Base-by-base conservation (phyloP, 2,329 filamentous ascomycete genomes). In the Clarireedia paspali region DNA sequence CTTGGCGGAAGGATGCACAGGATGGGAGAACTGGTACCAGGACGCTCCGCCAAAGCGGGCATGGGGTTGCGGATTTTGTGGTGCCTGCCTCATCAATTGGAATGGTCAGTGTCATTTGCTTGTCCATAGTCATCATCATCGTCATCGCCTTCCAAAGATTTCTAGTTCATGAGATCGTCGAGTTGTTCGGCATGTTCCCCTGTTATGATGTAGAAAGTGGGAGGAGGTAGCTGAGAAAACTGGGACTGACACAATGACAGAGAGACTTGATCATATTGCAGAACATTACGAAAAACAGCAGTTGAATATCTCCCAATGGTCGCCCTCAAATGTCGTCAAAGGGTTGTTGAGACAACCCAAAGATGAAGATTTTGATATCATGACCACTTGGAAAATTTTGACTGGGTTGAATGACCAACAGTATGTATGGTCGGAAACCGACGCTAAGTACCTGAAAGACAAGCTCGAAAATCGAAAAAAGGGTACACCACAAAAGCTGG, bases 1-100 rank as follows among this genome's bases (percentile, higher is more conserved):
- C 23, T 36, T 64, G 38, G 39, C 44, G 2, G 58, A 63, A 9
- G 47, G 44, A 2, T 51, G 55, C 6, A 48, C 14, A 5, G 30
- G 53, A 1, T 64, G 63, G 62, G 58, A 64, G 26, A 34, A 36
- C 1, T 64, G 63, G 63, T 48, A 61, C 55, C 54, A 53, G 40
- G 51, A 55, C 20, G 49, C 44, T 10, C 55, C 47, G 42, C 57
- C 54, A 40, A 64, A 64, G 39, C 60, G 53, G 44, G 62, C 62
- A 47, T 64, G 62, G 60, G 62, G 63, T 4, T 64, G 63, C 53
- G 63, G 62, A n/a, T 64, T 59, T 42, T 64, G 63, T 54, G 63
- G 60, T 4, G 53, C 2, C 7, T 63, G 58, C 20, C 55, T 50
- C 6, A 59, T 60, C 7, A 59, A 59, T 36, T 64, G 63, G 63